Evolutionary conservation across 345 rosid species (phyloP).

Genomic region (Boechera stricta): DNA sequence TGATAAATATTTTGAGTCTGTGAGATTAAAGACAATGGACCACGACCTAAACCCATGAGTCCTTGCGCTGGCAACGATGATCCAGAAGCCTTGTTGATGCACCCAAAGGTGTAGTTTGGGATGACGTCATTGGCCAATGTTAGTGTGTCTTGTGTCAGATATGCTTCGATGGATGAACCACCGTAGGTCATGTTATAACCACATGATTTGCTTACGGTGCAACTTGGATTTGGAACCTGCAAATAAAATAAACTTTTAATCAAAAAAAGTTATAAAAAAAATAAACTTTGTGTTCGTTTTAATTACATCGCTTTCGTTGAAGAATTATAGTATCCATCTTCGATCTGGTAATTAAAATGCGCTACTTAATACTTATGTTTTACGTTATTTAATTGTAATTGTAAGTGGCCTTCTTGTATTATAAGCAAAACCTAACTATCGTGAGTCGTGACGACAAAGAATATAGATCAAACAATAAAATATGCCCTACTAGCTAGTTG

Average conservation of each 20-base stretch:
- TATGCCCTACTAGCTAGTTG: slow-evolving; percentile 35
- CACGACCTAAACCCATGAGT: slow-evolving; percentile 83
- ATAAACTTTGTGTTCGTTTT: neutral
- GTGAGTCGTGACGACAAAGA: slow-evolving; percentile 38
- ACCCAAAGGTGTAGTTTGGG: slow-evolving; percentile 81
- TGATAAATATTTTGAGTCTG: slow-evolving; percentile 74
- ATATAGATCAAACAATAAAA: slow-evolving; percentile 28
- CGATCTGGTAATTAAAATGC: slow-evolving; percentile 34
- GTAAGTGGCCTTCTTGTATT: neutral
- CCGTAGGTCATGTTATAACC: slow-evolving; percentile 85
- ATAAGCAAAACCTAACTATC: slow-evolving; percentile 20
- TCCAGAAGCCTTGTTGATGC: slow-evolving; percentile 72
- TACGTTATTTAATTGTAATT: neutral
- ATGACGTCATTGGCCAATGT: slow-evolving; percentile 63
- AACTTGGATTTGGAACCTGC: slow-evolving; percentile 74
- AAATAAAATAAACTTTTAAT: neutral
- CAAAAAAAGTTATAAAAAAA: neutral
- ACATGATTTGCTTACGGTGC: slow-evolving; percentile 65
- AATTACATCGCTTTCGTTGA: slow-evolving; percentile 1
- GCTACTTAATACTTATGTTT: neutral
- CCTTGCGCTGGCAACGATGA: slow-evolving; percentile 85
- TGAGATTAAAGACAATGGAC: slow-evolving; percentile 76
- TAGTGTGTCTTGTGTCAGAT: slow-evolving; percentile 68
- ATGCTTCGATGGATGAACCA: slow-evolving; percentile 68
- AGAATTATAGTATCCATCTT: slow-evolving; percentile 15